Base-by-base conservation (phyloP, 2,329 filamentous ascomycete species). In the Boeremia lycopersici region DNA sequence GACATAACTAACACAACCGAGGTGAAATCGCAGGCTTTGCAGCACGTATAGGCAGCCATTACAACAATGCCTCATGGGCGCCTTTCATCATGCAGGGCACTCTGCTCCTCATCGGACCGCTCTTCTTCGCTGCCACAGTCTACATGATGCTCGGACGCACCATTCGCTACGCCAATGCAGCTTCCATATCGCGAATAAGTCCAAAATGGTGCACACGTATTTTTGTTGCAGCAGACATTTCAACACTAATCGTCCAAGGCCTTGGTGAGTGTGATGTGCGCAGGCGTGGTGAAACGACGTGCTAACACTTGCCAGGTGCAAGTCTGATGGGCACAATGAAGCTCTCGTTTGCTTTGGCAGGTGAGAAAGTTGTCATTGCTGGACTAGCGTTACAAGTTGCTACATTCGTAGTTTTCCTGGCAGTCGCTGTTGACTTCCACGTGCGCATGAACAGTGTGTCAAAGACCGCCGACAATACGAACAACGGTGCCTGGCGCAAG, bases 141-240 rank as follows among this genome's bases (percentile, higher is more conserved):
- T 80, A 81, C 68, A 80, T 79, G 77, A 76, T 75, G 25, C 72
- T 79, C 2, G 72, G 76, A 2, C 73, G 76, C 23, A 69, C 78
- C 2, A 74, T 80, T 13, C 53, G 56, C 11, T 50, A 67, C 11
- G 65, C 69, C 19, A 57, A 61, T 3, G 69, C 66, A 6, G 64
- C 69, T 40, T 58, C 65, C 3, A 53, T 69, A 2, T 70, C 66
- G 2, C 50, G 69, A 7, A 62, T 72, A 28, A 63, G 59, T 19
- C 64, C 68, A 7, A 61, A 38, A n/a, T 71, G 66, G 66, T 72
- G 63, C 42, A 72, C 70, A 2, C 56, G 62, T 3, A 56, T 69
- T 6, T 73, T 73, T 15, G 67, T 71, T 0, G 47, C 59, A 0
- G 68, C 68, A 12, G 70, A 73, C 44, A 53, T 73, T 8, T 61